These are phyloP conservation scores for Eucalyptus viminalis DNA, from an alignment of 345 rosid species.

Conservation along the genomic window DNA sequence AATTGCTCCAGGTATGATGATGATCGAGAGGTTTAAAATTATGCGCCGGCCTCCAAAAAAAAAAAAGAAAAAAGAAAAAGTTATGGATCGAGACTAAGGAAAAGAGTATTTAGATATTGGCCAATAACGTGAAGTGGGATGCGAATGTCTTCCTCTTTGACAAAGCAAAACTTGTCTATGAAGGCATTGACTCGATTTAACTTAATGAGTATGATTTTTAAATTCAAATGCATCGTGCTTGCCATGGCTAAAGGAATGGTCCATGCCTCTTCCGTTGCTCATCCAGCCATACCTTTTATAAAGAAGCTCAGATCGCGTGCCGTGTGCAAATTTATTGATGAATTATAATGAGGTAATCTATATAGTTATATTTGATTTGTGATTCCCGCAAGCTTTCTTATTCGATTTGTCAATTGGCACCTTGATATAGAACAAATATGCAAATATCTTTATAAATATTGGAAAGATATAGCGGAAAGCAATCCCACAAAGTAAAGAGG, in stretches of 20 bases:
- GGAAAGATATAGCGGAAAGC: no score
- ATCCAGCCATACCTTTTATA: neutral
- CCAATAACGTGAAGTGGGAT: neutral
- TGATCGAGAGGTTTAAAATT: neutral
- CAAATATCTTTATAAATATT: no score
- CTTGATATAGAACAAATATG: no score
- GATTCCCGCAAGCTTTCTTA: neutral
- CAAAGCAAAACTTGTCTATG: neutral
- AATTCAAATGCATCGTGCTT: neutral
- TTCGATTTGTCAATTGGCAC: neutral
- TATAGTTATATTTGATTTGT: neutral
- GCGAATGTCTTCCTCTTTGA: neutral
- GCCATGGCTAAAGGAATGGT: neutral
- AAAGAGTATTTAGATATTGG: neutral
- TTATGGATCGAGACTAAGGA: neutral
- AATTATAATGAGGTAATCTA: rapidly evolving
- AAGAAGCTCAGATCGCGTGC: neutral
- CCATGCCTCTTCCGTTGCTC: neutral
- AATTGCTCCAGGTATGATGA: neutral
- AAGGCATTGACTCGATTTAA: neutral
- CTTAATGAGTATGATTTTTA: neutral
- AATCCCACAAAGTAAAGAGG: no score
- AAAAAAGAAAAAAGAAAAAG: neutral
- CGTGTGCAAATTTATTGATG: neutral
- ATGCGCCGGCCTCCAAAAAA: neutral